Base-by-base conservation (phyloP, 192 early-diverging fungal species). In the Geranomyces michiganensis region DNA sequence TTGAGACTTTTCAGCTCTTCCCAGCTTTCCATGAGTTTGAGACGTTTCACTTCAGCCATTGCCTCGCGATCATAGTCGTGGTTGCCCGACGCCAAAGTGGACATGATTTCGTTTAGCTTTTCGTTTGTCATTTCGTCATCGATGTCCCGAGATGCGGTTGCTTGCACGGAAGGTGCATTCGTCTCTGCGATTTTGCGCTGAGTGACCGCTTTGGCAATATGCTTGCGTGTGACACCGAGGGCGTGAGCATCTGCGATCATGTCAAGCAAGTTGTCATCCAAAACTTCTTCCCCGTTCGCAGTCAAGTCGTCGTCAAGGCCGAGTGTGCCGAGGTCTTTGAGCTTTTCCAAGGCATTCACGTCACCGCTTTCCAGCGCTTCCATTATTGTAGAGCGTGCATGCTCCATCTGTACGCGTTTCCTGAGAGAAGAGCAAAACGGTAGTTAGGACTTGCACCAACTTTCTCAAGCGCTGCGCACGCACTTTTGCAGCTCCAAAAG, bases 401-500 rank as follows among this genome's bases (percentile, higher is more conserved):
- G 32, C 29, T 67, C 66, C 66, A 67, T 17, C 30, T 67, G 26
- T 2, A 53, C 51, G 22, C 66, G 41, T 30, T 56, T 21, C 27
- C 66, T 67, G 21, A 27, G 9, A 65, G 4, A 47, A 26, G 17
- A 10, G 36, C 3, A 41, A 41, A 41, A 3, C 36, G 3, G 3
- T 41, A 41, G 36, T 41, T 3, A 41, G 10, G 36, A 7, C 36
- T 41, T 3, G 36, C 10, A 7, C 10, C 36, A 41, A 41, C 36
- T 7, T 3, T 7, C 3, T 41, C 36, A 3, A 41, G 36, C 10
- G 36, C 36, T 26, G 15, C n/a, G 45, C 21, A 49, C 66, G 17
- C 14, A 67, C 66, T 56, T 48, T 32, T 67, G 66, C 51, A 67
- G 32, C 26, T 67, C 66, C 24, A 67, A 17, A 3, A 67, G 51